Evolutionary conservation across 345 rosid genomes (phyloP), one percentile per base, ranked within the genome.

Genomic region (Salix caprea): DNA sequence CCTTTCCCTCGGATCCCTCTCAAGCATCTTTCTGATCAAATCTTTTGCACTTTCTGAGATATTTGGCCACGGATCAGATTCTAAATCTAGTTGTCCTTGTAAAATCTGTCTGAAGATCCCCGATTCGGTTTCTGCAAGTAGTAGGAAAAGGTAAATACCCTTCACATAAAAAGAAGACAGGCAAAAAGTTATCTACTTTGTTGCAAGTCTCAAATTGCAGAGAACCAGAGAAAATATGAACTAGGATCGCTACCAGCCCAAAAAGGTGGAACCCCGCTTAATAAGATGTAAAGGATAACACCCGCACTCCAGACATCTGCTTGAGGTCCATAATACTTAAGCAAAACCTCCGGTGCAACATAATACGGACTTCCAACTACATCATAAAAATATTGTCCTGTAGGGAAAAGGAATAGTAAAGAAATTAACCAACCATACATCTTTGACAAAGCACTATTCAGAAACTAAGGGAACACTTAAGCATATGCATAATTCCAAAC

Each of bases 321-420:
- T 79, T 96, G 91, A 54, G 94, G 96, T 83, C 99, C 99, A 84
- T 96, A 93, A 79, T 84, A 80, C 81, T 96, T 93, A 10, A 86
- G 88, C 76, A 96, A 85, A 71, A 96, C 98, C 87, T 96, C 99
- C 0, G 99, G 99, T 34, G 99, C 99, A 80, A 96, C 99, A 48
- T 96, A 96, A 76, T 92, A 96, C 15, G 99, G 98, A 81, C 99
- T 96, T 72, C 99, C 99, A 26, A 96, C 99, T 67, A 96, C 98
- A 86, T 96, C 99, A 32, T 78, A 79, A 72, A 93, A 87, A 70
- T 82, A 82, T 80, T 93, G 96, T 72, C 96, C 99, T 93, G 87
- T 60, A 85, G 36, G 61, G 48, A 6, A 62, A 65, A 66, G 16
- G 32, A 71, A 72, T 28, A 8, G n/a, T 30, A 8, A 15, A 15